Conservation (phyloP, 169 alveolate genomes). For the Eimeria tenella region DNA sequence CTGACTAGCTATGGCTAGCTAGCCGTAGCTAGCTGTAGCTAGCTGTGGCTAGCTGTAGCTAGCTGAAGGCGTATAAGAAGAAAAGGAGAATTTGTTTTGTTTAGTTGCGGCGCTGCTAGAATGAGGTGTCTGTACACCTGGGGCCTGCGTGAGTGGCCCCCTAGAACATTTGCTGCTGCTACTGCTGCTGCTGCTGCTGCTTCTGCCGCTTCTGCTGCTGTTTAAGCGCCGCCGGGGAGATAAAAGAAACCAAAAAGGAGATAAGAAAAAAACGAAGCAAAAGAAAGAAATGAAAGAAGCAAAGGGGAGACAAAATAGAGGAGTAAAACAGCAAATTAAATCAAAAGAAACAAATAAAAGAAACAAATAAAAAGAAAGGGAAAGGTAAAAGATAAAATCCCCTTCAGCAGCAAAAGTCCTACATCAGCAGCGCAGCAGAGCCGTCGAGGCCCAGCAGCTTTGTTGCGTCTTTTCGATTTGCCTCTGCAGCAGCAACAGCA, state of each 20-base stretch:
- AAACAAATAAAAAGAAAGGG: too few species aligned
- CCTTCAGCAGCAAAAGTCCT: too few species aligned
- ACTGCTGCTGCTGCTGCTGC: slow-evolving; percentile 15
- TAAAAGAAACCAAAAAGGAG: neutral
- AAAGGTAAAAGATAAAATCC: too few species aligned
- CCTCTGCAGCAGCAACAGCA: neutral
- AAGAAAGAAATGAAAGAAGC: too few species aligned
- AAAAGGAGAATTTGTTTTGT: too few species aligned
- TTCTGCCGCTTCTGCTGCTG: neutral
- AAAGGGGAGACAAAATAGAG: too few species aligned
- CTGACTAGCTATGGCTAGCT: neutral
- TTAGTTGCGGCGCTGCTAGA: too few species aligned
- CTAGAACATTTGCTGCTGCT: neutral
- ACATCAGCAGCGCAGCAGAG: neutral
- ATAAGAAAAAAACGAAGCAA: too few species aligned
- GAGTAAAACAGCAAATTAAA: too few species aligned
- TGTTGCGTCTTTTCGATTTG: neutral
- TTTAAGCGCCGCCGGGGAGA: neutral
- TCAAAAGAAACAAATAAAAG: too few species aligned
- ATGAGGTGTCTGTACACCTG: too few species aligned
- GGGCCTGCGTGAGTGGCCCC: too few species aligned
- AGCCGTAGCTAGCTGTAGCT: neutral
- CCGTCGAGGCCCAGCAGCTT: neutral
- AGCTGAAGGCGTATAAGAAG: neutral
- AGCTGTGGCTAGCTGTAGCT: neutral